Evolutionary conservation across 2,329 filamentous ascomycete species (phyloP).

Genomic region (Dothistroma septosporum): DNA sequence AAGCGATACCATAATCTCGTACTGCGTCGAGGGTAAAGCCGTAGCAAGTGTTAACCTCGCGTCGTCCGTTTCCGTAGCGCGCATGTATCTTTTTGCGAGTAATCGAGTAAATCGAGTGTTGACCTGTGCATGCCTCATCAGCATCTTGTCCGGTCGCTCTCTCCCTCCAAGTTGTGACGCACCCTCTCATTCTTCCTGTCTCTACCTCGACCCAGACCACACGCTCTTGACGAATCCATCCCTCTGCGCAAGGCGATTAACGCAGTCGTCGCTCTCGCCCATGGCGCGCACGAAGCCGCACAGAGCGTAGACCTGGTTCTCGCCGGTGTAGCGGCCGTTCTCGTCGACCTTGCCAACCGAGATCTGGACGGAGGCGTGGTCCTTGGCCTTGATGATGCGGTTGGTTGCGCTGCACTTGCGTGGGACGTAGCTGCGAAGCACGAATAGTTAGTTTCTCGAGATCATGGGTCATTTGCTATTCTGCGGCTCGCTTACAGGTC

Average conservation of each 20-base stretch:
- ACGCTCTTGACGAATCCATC: slow-evolving; percentile 97
- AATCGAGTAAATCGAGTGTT: not conserved
- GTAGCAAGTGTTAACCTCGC: not conserved
- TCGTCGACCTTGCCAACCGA: slow-evolving; percentile 97
- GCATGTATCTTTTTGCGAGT: not conserved
- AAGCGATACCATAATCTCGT: not conserved
- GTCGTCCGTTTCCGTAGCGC: slow-evolving; percentile 1
- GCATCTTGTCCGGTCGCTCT: slow-evolving; percentile 1
- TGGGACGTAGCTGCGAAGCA: slow-evolving; percentile 74
- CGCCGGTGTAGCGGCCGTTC: slow-evolving; percentile 93
- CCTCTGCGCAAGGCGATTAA: slow-evolving; percentile 93
- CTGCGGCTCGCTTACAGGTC: slow-evolving; percentile 70
- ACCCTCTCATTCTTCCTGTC: slow-evolving; percentile 24
- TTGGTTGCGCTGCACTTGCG: slow-evolving; percentile 98
- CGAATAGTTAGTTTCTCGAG: slow-evolving; percentile 26
- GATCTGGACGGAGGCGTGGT: slow-evolving; percentile 98
- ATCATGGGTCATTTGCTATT: not conserved
- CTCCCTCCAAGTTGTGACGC: slow-evolving; percentile 1
- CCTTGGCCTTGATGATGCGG: slow-evolving; percentile 99
- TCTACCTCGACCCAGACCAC: slow-evolving; percentile 70
- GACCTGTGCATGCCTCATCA: not conserved
- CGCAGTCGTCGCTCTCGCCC: slow-evolving; percentile 93
- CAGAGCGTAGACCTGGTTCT: slow-evolving; percentile 96
- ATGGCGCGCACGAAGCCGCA: slow-evolving; percentile 97
- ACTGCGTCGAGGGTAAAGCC: slow-evolving; percentile 1